Evolutionary conservation across 352 stramenopile species (phyloP), one percentile per base, ranked within the genome.

Genomic region (Phytophthora syringae): DNA sequence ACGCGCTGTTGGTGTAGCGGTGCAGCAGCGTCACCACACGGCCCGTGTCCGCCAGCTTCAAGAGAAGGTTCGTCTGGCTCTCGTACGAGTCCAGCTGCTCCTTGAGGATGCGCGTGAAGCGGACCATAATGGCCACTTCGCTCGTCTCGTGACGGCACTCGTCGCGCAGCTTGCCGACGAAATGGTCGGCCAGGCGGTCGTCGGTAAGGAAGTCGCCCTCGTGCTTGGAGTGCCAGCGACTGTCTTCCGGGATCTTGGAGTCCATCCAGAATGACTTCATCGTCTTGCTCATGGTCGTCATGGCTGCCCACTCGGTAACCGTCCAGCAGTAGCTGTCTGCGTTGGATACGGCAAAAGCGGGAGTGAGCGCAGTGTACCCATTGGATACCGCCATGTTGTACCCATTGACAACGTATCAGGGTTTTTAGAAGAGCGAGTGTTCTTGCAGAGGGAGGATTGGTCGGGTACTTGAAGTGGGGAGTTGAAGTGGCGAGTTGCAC

Each of bases 211-310:
- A 60, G 16, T 61, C 50, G 7, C 50, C 64, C 27, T 54, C 30
- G 57, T 63, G 64, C 42, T 67, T 72, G 50, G 64, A 67, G 28
- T 72, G 64, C 57, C 57, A 72, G 57, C 64, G 64, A 57, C 59
- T 72, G 27, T 72, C 64, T 2, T 67, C 64, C 9, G 64, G 49
- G 32, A 72, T 72, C 57, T 72, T 72, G 16, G 57, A 67, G 57
- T 72, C 64, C 64, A 72, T 72, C 64, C 64, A 72, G 57, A 72
- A 72, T 28, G n/a, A 58, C 57, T 67, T 66, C 64, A 72, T 72
- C 15, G 64, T 67, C 39, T 59, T 63, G 43, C 42, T 60, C 63
- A 71, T 71, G 25, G 42, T 62, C 40, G 40, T 18, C 36, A 58
- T 58, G 51, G 24, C 25, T 51, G n/a, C 0, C 20, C 7, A 9